phyloP scores from a whole-genome alignment of 305 asterid genomes.

The Plantago lanceolata region DNA sequence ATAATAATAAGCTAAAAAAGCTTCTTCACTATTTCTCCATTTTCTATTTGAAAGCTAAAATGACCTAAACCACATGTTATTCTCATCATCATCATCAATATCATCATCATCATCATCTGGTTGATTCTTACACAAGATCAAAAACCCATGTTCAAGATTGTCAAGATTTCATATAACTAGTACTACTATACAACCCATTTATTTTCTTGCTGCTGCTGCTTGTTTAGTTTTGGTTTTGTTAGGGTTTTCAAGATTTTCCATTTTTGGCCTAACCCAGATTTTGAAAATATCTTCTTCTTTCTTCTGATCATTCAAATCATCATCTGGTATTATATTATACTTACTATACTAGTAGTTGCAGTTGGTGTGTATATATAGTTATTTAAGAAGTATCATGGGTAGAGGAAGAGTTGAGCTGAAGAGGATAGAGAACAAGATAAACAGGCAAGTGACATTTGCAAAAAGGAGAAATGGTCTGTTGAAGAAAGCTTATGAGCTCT shows the following conservation, averaged over 20 bases:
- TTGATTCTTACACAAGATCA: background rate
- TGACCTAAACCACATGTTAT: background rate
- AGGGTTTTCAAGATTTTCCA: background rate
- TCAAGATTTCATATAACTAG: too few relatives aligned
- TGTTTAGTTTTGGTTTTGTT: background rate
- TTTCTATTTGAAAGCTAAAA: background rate
- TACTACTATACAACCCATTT: too few relatives aligned
- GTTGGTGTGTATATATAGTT: too few relatives aligned
- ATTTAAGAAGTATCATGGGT: conserved; percentile 36
- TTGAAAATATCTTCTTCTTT: background rate
- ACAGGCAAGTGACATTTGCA: conserved; percentile 85
- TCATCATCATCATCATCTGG: background rate
- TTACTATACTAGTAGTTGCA: too few relatives aligned
- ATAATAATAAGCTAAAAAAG: background rate
- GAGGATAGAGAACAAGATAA: conserved; percentile 89
- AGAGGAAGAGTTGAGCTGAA: conserved; percentile 92
- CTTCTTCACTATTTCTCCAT: background rate
- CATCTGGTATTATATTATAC: too few relatives aligned
- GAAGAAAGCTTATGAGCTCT: conserved; percentile 76
- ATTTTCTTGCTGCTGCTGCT: background rate
- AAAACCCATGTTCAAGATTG: background rate
- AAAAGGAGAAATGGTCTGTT: conserved; percentile 80
- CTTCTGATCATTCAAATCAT: background rate
- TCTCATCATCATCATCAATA: background rate
- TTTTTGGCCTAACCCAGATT: background rate